Conservation (phyloP, 139 green algal species). For the Volvox africanus region DNA sequence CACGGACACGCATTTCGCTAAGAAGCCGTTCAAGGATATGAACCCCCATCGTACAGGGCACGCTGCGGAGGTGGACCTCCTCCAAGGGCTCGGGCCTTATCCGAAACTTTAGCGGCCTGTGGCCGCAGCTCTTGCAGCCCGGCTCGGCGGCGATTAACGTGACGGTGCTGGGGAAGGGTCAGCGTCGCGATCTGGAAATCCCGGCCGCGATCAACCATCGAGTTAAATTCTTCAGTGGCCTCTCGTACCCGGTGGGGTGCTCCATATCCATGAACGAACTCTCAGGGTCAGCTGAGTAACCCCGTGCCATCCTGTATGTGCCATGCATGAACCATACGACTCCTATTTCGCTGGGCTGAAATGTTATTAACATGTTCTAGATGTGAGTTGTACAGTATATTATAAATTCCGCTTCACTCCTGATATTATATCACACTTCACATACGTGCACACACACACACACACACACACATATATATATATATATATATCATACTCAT, state of each 20-base stretch:
- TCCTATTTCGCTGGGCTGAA: too few species aligned
- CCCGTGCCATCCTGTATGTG: too few species aligned
- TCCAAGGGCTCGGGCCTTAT: background rate
- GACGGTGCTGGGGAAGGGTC: conserved; percentile 9
- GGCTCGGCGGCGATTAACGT: background rate
- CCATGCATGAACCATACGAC: too few species aligned
- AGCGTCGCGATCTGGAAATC: background rate
- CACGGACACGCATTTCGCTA: background rate
- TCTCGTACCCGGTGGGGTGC: conserved; percentile 13
- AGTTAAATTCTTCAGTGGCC: background rate
- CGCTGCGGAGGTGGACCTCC: conserved; percentile 12
- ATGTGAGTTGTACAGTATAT: too few species aligned
- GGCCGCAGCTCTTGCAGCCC: background rate
- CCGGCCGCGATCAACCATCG: background rate
- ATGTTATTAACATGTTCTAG: too few species aligned
- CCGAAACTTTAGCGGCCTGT: conserved; percentile 25
- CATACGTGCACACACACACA: too few species aligned
- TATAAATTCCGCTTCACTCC: too few species aligned
- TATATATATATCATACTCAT: background rate
- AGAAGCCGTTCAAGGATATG: too few species aligned
- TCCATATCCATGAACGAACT: background rate
- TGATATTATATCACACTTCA: too few species aligned
- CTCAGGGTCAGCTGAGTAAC: too few species aligned
- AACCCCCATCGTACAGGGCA: conserved; percentile 3
- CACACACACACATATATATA: background rate